Conservation (phyloP, 1,284 basidiomycete species). For the Amylostereum chailletii region DNA sequence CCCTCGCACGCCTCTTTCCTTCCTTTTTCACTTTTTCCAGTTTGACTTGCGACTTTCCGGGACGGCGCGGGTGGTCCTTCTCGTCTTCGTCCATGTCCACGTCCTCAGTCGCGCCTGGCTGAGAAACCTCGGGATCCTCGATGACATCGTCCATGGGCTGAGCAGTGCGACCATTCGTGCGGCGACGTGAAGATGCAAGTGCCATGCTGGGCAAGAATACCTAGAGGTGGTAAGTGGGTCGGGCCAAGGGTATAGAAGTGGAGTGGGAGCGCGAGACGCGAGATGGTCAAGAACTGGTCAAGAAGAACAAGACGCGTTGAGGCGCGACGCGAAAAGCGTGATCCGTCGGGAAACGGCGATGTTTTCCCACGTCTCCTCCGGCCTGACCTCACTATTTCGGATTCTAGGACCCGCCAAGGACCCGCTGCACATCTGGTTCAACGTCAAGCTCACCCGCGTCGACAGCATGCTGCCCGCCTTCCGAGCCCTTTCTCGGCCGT, state of each 20-base stretch:
- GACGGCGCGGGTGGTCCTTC: conserved; percentile 25
- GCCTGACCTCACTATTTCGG: neutral
- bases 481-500: conserved; percentile 21
- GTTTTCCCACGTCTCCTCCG: neutral
- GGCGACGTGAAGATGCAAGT: no score
- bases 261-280: neutral
- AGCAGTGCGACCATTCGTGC: no score
- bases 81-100: conserved; percentile 43
- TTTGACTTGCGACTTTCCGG: conserved; percentile 26
- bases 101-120: conserved; percentile 23
- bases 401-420: no score
- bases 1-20: conserved; percentile 18
- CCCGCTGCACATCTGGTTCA: neutral
- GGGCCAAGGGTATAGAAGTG: no score
- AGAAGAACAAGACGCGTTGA: neutral
- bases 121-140: conserved; percentile 41
- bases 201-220: no score
- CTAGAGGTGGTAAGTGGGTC: no score
- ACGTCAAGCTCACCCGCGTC: conserved; percentile 2
- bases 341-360: neutral
- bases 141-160: conserved; percentile 44
- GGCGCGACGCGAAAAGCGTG: neutral
- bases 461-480: conserved; percentile 38
- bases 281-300: neutral
- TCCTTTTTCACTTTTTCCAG: conserved; percentile 9